phyloP scores from a whole-genome alignment of 179 eudicot genomes.

The Beta lomatogona region DNA sequence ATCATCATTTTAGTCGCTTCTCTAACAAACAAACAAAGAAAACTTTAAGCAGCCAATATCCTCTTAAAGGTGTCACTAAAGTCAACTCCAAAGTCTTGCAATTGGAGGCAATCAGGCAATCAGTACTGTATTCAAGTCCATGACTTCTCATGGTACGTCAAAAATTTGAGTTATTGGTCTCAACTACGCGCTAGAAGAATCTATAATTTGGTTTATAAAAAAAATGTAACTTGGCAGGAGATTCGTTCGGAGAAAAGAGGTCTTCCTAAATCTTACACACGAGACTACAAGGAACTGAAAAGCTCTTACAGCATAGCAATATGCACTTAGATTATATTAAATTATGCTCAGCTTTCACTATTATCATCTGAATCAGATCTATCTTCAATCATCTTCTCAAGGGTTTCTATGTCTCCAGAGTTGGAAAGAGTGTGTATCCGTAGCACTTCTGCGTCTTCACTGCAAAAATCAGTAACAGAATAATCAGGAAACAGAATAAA shows the following conservation, averaged over 20 bases:
- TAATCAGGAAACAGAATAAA: slow-evolving; percentile 5
- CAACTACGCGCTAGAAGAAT: background rate
- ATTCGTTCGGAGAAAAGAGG: too few relatives aligned
- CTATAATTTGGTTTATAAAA: background rate
- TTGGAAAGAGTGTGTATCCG: slow-evolving; percentile 64
- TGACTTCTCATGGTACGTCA: background rate
- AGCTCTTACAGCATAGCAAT: background rate
- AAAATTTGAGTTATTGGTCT: background rate
- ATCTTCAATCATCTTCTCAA: slow-evolving; percentile 70
- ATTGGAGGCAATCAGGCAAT: background rate
- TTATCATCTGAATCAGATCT: slow-evolving; percentile 51
- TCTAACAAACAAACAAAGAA: too few relatives aligned
- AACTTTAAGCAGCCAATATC: background rate
- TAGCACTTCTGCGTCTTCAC: slow-evolving; percentile 89
- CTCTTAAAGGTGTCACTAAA: background rate
- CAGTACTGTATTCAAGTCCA: background rate
- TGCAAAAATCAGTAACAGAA: slow-evolving; percentile 30
- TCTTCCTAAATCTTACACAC: background rate
- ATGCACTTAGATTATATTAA: background rate
- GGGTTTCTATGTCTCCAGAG: slow-evolving; percentile 71
- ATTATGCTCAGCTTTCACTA: slow-evolving; percentile 28
- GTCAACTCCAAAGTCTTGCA: background rate
- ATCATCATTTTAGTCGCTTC: too few relatives aligned
- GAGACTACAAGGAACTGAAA: background rate
- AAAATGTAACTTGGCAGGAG: background rate